Percentiles rank a stretch among this genome's conserved stretches.
Conservation (phyloP, 1,284 basidiomycete species). For the Rhodotorula sp. region DNA sequence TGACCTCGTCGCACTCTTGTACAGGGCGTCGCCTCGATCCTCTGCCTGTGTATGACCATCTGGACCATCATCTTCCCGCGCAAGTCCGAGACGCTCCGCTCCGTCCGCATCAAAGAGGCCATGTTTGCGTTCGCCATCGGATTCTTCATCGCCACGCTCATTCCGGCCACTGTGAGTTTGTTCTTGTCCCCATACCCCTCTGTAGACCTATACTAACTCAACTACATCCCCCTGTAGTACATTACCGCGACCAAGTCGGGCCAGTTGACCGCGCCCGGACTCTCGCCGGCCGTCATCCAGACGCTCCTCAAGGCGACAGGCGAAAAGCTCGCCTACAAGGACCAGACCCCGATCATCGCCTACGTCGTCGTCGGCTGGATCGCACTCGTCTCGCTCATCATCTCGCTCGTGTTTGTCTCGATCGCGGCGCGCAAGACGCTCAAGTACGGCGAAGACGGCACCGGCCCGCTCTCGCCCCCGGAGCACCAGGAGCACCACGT, state of each 20-base stretch:
- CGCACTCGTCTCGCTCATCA: slow-evolving; percentile 26
- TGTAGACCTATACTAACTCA: background rate
- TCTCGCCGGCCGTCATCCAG: slow-evolving; percentile 20
- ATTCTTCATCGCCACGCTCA: slow-evolving; percentile 26
- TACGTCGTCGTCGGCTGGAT: slow-evolving; percentile 37
- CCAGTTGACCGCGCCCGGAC: slow-evolving; percentile 18
- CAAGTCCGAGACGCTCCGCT: slow-evolving; percentile 28
- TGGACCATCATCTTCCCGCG: slow-evolving; percentile 17
- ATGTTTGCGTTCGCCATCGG: slow-evolving; percentile 21
- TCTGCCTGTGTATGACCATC: slow-evolving; percentile 20
- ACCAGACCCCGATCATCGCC: slow-evolving; percentile 17
- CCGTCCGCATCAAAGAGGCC: slow-evolving; percentile 36
- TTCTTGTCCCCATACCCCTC: background rate
- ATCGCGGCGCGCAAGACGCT: slow-evolving; percentile 34
- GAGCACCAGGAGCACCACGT: background rate
- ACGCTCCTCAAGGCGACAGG: slow-evolving; percentile 22
- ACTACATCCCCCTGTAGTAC: background rate
- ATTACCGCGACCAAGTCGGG: slow-evolving; percentile 12
- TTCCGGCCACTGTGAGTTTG: slow-evolving; percentile 27
- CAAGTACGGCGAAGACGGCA: slow-evolving; percentile 32
- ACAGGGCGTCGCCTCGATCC: slow-evolving; percentile 22
- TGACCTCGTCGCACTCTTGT: background rate
- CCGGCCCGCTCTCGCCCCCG: background rate
- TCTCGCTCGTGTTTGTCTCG: slow-evolving; percentile 33
- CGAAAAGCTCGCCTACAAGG: slow-evolving; percentile 16